Percentiles rank a stretch among this genome's conserved stretches.
Evolutionary conservation across 257 asterid genomes (phyloP).

Genomic region (Solanum peruvianum): DNA sequence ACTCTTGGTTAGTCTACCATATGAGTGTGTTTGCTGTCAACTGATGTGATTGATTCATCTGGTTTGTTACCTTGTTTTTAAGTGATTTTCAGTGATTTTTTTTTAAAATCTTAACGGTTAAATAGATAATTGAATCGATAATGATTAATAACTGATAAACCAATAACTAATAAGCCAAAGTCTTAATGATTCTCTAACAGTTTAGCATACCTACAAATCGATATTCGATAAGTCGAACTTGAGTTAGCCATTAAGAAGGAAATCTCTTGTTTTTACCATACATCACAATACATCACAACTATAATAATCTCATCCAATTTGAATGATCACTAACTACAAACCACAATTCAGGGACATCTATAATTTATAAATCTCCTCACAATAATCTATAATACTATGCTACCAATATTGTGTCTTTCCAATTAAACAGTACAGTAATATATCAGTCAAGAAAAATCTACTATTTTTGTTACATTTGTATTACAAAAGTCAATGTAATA

Average conservation of each 20-base stretch:
- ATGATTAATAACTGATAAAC: too few relatives aligned
- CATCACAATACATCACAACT: background rate
- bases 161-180: too few relatives aligned
- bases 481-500: background rate
- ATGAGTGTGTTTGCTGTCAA: too few relatives aligned
- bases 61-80: too few relatives aligned
- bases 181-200: too few relatives aligned
- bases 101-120: too few relatives aligned
- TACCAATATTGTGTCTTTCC: background rate
- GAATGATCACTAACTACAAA: background rate
- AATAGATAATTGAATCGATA: too few relatives aligned
- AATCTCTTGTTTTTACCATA: background rate
- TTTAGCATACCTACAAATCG: too few relatives aligned
- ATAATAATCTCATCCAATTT: background rate
- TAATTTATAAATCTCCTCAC: background rate
- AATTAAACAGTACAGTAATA: background rate
- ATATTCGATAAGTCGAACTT: background rate
- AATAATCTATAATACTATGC: background rate
- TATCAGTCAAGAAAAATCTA: background rate
- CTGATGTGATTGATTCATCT: too few relatives aligned
- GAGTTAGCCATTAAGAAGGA: background rate
- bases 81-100: too few relatives aligned
- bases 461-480: background rate
- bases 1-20: too few relatives aligned
- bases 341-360: background rate